A percentile compares a stretch with the other conserved stretches of the same genome.
Evolutionary conservation across 805 yeast species (phyloP).

Genomic region (Alloascoidea africana): DNA sequence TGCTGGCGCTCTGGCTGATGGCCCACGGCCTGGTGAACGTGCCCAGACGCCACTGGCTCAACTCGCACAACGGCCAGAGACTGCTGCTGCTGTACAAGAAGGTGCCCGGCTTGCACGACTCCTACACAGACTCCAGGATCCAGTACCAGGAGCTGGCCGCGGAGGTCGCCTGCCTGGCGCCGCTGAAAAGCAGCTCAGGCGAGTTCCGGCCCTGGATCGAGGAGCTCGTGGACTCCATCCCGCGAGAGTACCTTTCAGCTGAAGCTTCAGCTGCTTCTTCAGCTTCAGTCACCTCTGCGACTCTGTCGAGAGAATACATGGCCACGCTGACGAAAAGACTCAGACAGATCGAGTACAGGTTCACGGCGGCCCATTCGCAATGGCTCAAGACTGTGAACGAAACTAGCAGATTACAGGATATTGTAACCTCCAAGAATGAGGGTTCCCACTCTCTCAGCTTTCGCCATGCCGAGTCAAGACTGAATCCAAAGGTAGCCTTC

Average conservation of each 20-base stretch:
- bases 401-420: slow-evolving; percentile 41
- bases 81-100: slow-evolving; percentile 29
- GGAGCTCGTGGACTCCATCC: slow-evolving; percentile 28
- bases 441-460: slow-evolving; percentile 15
- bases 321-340: slow-evolving; percentile 35
- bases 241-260: slow-evolving; percentile 9
- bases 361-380: slow-evolving; percentile 39
- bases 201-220: slow-evolving; percentile 51
- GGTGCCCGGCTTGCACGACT: slow-evolving; percentile 44
- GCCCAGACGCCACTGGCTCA: slow-evolving; percentile 33
- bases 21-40: slow-evolving; percentile 64
- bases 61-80: slow-evolving; percentile 19
- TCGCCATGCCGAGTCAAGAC: slow-evolving; percentile 11
- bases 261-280: slow-evolving; percentile 3
- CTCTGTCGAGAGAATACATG: slow-evolving; percentile 22
- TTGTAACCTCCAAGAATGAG: slow-evolving; percentile 25
- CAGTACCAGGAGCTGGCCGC: slow-evolving; percentile 48
- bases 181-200: slow-evolving; percentile 29
- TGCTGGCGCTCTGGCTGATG: slow-evolving; percentile 69
- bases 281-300: neutral
- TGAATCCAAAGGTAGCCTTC: slow-evolving; percentile 27
- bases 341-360: slow-evolving; percentile 33
- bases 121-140: slow-evolving; percentile 45
- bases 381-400: slow-evolving; percentile 34
- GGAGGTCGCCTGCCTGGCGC: slow-evolving; percentile 36